phyloP scores from a whole-genome alignment of 257 asterid species.

The Euphrasia confusa region DNA sequence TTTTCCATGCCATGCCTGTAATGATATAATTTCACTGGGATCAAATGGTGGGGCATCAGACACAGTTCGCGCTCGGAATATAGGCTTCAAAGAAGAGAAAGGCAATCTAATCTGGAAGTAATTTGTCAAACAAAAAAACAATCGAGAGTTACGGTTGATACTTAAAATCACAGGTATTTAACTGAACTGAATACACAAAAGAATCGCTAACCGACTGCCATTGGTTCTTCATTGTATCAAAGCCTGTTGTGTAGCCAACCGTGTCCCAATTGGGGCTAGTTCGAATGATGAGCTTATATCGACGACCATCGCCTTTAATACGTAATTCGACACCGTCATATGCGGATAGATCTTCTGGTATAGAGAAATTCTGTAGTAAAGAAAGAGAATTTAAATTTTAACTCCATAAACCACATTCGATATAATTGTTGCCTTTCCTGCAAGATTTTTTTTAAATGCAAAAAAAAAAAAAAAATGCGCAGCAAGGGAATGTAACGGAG shows the following conservation, averaged over 20 bases:
- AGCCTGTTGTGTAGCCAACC: slow-evolving; percentile 70
- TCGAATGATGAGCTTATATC: slow-evolving; percentile 79
- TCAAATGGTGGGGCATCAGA: slow-evolving; percentile 76
- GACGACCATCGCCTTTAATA: slow-evolving; percentile 81
- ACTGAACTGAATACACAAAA: not conserved
- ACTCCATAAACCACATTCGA: too few relatives aligned
- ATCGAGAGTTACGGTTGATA: not conserved
- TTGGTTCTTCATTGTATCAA: slow-evolving; percentile 76
- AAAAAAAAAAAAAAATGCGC: not conserved
- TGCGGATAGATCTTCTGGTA: slow-evolving; percentile 83
- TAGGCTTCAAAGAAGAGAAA: slow-evolving; percentile 82
- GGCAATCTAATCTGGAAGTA: slow-evolving; percentile 65
- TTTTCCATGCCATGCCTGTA: slow-evolving; percentile 54
- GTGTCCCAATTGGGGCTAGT: slow-evolving; percentile 95
- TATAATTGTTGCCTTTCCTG: too few relatives aligned
- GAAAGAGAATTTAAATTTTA: not conserved
- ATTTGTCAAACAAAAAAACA: slow-evolving; percentile 2
- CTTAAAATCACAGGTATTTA: not conserved
- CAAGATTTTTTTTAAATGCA: not conserved
- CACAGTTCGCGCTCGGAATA: slow-evolving; percentile 88
- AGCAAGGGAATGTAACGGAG: not conserved
- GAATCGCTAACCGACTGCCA: slow-evolving; percentile 75
- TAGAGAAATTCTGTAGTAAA: slow-evolving; percentile 64
- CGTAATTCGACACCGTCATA: slow-evolving; percentile 90
- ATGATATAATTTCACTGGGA: slow-evolving; percentile 70